Evolutionary conservation across 352 stramenopile genomes (phyloP).

Genomic region (Pythium aphanidermatum): DNA sequence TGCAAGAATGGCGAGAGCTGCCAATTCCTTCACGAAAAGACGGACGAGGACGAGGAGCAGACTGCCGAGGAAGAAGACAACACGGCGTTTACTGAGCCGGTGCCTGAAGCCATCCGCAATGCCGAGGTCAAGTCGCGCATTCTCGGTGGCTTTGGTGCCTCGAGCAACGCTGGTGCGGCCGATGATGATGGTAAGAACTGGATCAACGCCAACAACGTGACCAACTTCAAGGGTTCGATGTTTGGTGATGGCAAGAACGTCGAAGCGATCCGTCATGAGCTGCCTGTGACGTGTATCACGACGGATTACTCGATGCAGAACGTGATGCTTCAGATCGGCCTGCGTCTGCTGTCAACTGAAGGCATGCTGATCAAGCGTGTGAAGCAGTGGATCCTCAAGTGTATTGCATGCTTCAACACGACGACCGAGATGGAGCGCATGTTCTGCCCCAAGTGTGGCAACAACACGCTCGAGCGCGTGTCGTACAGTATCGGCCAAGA

Average conservation of each 20-base stretch:
- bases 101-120: conserved; percentile 54
- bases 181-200: conserved; percentile 88
- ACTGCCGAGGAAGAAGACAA: conserved; percentile 12
- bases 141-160: conserved; percentile 72
- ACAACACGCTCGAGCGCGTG: conserved; percentile 93
- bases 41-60: conserved; percentile 16
- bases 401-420: conserved; percentile 95
- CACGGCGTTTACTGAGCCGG: conserved; percentile 27
- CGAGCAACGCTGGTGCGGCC: conserved; percentile 62
- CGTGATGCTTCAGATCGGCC: conserved; percentile 85
- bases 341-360: conserved; percentile 72
- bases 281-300: conserved; percentile 75
- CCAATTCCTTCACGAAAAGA: conserved; percentile 61
- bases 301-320: conserved; percentile 90
- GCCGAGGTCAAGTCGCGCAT: conserved; percentile 85
- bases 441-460: conserved; percentile 97
- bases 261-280: conserved; percentile 44
- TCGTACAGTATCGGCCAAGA: conserved; percentile 92
- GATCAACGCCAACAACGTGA: conserved; percentile 64
- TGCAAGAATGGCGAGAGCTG: conserved; percentile 71
- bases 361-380: conserved; percentile 85
- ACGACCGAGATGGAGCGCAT: conserved; percentile 90
- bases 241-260: conserved; percentile 70
- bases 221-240: conserved; percentile 57
- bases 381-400: conserved; percentile 96